Evolutionary conservation across 2,329 filamentous ascomycete species (phyloP).

Genomic region (Phialophora macrospora): DNA sequence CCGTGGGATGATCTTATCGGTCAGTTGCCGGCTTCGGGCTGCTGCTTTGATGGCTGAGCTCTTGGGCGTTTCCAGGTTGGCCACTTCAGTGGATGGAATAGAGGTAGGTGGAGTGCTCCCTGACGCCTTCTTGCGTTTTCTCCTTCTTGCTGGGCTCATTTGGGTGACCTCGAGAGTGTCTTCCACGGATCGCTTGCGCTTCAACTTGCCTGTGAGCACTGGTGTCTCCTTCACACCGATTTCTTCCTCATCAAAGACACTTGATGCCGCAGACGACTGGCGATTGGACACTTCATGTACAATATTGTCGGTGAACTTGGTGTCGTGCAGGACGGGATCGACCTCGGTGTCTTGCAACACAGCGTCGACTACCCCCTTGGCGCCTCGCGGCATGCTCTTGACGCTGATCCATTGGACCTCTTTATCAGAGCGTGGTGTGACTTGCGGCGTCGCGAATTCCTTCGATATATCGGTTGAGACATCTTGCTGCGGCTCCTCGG

Average conservation of each 20-base stretch:
- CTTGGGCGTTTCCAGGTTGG: conserved; percentile 6
- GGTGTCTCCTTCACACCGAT: conserved; percentile 18
- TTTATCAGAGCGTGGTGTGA: conserved; percentile 1
- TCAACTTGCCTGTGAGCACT: conserved; percentile 14
- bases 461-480: conserved; percentile 14
- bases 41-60: background rate
- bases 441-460: conserved; percentile 15
- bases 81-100: conserved; percentile 21
- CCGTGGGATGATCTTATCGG: conserved; percentile 28
- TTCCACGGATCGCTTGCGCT: conserved; percentile 25
- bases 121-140: conserved; percentile 23
- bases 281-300: conserved; percentile 11
- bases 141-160: background rate
- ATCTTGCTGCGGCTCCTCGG: background rate
- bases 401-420: background rate
- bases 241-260: conserved; percentile 26
- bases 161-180: background rate
- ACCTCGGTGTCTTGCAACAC: conserved; percentile 5
- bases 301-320: background rate
- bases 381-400: background rate
- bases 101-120: conserved; percentile 25
- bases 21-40: conserved; percentile 18
- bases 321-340: conserved; percentile 2
- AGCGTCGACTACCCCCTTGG: background rate
- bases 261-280: conserved; percentile 14